These are phyloP conservation scores for Chlorella sp. DNA, from an alignment of 139 green algal species.

Conservation along the genomic window DNA sequence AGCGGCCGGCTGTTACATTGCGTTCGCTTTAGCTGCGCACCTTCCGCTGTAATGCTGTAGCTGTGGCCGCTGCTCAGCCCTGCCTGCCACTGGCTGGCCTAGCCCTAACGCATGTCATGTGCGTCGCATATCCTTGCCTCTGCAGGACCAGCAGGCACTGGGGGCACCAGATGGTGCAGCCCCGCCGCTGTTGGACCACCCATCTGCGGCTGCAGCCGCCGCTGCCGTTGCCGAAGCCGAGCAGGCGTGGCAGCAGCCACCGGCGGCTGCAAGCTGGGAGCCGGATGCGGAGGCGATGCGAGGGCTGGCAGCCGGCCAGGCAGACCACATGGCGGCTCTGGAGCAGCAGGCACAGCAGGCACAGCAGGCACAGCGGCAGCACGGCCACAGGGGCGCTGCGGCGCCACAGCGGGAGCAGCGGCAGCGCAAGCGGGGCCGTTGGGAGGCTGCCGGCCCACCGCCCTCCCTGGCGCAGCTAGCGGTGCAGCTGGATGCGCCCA, in stretches of 20 bases:
- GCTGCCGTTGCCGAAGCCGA: background rate
- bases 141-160: background rate
- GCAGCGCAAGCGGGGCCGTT: background rate
- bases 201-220: no score
- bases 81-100: background rate
- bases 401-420: background rate
- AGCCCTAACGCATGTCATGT: no score
- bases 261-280: background rate
- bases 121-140: no score
- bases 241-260: slow-evolving; percentile 8
- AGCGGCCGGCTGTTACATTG: background rate
- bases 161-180: background rate
- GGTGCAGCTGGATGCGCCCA: background rate
- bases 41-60: background rate
- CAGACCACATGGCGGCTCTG: slow-evolving; percentile 24
- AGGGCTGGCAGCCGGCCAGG: slow-evolving; percentile 23
- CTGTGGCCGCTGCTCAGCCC: background rate
- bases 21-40: background rate
- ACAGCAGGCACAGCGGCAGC: background rate
- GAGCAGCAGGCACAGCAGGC: slow-evolving; percentile 12
- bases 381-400: background rate
- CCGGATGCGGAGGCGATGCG: background rate
- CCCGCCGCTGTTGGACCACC: background rate
- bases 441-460: background rate
- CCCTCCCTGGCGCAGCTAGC: slow-evolving; percentile 19